Conservation (phyloP, 73 alveolate species). For the Paramecium sexaurelia region DNA sequence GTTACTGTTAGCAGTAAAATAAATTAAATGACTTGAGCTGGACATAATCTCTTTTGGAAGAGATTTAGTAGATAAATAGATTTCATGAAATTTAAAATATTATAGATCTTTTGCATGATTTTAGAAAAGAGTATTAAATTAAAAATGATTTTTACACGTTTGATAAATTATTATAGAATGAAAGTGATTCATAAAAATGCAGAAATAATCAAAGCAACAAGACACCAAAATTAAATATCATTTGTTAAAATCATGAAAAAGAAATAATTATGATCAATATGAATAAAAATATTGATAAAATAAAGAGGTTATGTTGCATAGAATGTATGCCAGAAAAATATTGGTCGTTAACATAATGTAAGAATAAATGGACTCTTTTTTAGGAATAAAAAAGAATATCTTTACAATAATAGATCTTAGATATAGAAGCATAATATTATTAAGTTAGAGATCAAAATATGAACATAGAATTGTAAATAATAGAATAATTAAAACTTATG, state of each 20-base stretch:
- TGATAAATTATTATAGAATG: neutral
- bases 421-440: neutral
- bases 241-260: neutral
- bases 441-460: neutral
- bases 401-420: neutral
- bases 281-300: neutral
- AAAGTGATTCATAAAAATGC: neutral
- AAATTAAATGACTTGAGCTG: neutral
- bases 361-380: neutral
- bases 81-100: neutral
- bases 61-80: neutral
- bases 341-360: neutral
- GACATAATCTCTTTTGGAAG: neutral
- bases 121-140: neutral
- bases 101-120: neutral
- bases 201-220: neutral
- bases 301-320: neutral
- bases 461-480: neutral
- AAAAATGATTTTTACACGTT: neutral
- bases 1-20: neutral
- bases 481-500: neutral
- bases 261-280: conserved; percentile 14
- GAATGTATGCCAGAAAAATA: conserved; percentile 10
- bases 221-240: neutral
- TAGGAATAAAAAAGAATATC: neutral